phyloP scores from a whole-genome alignment of 371 early-diverging fungal genomes.

The Circinella minor region DNA sequence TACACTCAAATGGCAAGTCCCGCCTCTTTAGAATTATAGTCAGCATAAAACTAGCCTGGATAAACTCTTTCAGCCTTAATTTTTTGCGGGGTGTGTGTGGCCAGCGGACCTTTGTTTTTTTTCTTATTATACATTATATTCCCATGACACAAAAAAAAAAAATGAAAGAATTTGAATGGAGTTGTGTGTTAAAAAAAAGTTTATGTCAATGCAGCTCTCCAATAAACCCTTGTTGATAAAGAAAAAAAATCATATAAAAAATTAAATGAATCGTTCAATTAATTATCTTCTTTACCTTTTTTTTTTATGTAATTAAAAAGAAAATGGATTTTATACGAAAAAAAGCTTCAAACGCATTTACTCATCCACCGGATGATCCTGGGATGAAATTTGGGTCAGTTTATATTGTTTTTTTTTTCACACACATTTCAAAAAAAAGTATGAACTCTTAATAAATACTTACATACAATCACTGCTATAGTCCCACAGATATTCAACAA shows the following conservation, averaged over 20 bases:
- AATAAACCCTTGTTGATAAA: too few species aligned
- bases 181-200: too few species aligned
- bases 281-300: not conserved
- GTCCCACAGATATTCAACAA: not conserved
- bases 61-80: not conserved
- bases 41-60: not conserved
- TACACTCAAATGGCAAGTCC: not conserved
- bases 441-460: too few species aligned
- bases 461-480: not conserved
- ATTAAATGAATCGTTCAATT: too few species aligned
- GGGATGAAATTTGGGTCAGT: not conserved
- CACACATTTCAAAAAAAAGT: not conserved
- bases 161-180: too few species aligned
- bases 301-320: not conserved
- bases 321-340: not conserved
- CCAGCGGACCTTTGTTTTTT: too few species aligned
- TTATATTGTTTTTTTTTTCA: not conserved
- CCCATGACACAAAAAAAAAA: too few species aligned
- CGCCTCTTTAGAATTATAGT: not conserved
- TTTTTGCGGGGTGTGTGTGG: too few species aligned
- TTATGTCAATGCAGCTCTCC: too few species aligned
- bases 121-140: too few species aligned
- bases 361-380: not conserved
- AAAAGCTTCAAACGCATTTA: conserved; percentile 1
- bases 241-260: too few species aligned